Evolutionary conservation across 129 eudicot genomes (phyloP).

Genomic region (Escallonia herrerae): DNA sequence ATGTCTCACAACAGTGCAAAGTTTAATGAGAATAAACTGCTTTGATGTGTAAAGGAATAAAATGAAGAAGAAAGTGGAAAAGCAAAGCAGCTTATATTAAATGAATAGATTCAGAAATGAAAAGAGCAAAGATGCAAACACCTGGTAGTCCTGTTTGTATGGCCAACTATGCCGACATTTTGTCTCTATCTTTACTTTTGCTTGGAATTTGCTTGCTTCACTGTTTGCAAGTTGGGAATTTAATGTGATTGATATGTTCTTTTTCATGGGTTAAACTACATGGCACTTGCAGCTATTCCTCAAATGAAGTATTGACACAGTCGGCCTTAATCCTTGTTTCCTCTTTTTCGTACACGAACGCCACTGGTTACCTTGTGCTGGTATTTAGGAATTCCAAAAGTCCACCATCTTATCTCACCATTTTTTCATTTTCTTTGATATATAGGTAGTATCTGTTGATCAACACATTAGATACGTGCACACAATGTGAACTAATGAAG

Average conservation of each 20-base stretch:
- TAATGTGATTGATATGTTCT: conserved; percentile 25
- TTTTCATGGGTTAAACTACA: conserved; percentile 16
- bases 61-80: conserved; percentile 22
- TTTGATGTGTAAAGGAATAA: conserved; percentile 29
- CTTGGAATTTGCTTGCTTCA: conserved; percentile 24
- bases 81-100: conserved; percentile 16
- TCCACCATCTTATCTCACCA: neutral
- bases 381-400: conserved; percentile 2
- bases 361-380: conserved; percentile 10
- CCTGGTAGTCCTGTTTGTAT: conserved; percentile 18
- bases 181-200: conserved; percentile 18
- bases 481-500: neutral
- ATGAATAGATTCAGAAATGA: conserved; percentile 30
- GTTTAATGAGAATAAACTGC: conserved; percentile 16
- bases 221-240: conserved; percentile 26
- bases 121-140: conserved; percentile 21
- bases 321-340: neutral
- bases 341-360: neutral
- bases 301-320: conserved; percentile 13
- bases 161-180: conserved; percentile 17
- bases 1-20: conserved; percentile 16
- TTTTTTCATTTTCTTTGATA: neutral
- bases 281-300: conserved; percentile 13
- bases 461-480: neutral
- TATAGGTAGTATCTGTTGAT: neutral